Conservation (phyloP, 352 stramenopile species). For the Globisporangium acanthophoron region DNA sequence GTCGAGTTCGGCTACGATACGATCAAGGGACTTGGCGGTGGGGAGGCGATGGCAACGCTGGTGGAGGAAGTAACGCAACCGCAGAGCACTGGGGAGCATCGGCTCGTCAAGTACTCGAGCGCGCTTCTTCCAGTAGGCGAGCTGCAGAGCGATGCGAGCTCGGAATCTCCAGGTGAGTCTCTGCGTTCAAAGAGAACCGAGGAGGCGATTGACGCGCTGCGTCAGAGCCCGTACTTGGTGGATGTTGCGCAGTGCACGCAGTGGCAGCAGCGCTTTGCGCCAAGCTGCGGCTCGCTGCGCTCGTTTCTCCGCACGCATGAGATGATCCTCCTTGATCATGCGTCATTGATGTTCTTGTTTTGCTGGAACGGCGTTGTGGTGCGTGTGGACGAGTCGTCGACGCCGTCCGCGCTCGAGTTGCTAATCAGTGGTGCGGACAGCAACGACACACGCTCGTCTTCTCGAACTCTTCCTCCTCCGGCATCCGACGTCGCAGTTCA, state of each 20-base stretch:
- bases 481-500: conserved; percentile 34
- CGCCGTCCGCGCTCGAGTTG: conserved; percentile 42
- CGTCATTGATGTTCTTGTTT: conserved; percentile 49
- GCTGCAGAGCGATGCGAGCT: not conserved
- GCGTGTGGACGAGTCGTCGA: conserved; percentile 52
- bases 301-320: conserved; percentile 76
- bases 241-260: conserved; percentile 51
- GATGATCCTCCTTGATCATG: conserved; percentile 81
- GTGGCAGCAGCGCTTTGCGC: conserved; percentile 55
- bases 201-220: conserved; percentile 41
- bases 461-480: not conserved
- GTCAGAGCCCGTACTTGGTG: conserved; percentile 53
- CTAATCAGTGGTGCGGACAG: conserved; percentile 1
- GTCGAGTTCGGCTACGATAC: conserved; percentile 11
- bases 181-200: conserved; percentile 28
- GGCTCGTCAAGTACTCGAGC: conserved; percentile 33
- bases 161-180: conserved; percentile 37
- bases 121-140: conserved; percentile 14
- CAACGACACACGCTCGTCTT: not conserved
- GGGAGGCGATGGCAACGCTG: conserved; percentile 1
- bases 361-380: conserved; percentile 57
- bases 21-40: conserved; percentile 5
- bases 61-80: conserved; percentile 10
- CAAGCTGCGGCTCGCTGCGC: conserved; percentile 50
- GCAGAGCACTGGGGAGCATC: conserved; percentile 1